Evolutionary conservation across 179 eudicot genomes (phyloP).

Genomic region (Spergularia azorica): DNA sequence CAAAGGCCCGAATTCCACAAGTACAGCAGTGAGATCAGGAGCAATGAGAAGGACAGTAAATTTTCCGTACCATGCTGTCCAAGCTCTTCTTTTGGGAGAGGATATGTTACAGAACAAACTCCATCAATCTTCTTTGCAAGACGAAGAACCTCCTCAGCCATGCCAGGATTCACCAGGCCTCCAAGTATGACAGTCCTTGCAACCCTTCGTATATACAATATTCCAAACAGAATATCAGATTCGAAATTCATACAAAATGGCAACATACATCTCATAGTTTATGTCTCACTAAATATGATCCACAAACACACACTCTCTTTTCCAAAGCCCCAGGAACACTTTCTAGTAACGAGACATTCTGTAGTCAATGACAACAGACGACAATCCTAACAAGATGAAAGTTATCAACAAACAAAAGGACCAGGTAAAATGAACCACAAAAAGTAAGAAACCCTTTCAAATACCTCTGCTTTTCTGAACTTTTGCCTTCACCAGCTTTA

Average conservation of each 20-base stretch:
- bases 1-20: neutral
- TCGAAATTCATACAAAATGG: neutral
- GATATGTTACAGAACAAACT: conserved; percentile 67
- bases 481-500: conserved; percentile 37
- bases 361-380: neutral
- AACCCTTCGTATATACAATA: conserved; percentile 50
- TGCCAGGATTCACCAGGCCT: conserved; percentile 58
- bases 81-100: conserved; percentile 81
- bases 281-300: too few species aligned
- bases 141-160: conserved; percentile 73
- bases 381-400: neutral
- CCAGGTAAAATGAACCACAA: conserved; percentile 11
- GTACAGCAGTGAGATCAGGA: neutral
- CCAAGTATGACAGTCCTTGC: conserved; percentile 93
- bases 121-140: conserved; percentile 69
- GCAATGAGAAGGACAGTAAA: neutral
- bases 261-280: neutral
- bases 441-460: neutral
- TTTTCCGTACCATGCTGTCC: conserved; percentile 59
- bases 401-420: neutral
- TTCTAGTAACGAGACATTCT: neutral
- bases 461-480: conserved; percentile 83
- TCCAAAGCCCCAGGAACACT: neutral
- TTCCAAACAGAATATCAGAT: conserved; percentile 6
- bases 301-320: neutral